Base-by-base conservation (phyloP, 345 rosid genomes). In the Xanthoceras sorbifolium region DNA sequence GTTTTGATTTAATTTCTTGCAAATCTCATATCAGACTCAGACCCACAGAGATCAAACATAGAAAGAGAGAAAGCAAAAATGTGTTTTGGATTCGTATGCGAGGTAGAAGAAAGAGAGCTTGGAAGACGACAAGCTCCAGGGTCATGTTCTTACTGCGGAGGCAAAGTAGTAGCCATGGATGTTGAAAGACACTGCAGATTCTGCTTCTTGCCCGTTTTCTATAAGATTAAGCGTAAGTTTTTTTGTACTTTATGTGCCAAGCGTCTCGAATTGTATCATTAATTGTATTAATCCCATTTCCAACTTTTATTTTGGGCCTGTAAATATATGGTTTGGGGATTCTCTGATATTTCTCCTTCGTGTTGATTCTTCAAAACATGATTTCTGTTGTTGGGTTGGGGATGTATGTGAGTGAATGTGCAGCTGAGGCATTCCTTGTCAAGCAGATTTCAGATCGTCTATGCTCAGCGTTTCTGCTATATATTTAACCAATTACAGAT, bases 111-210 rank as follows among this genome's bases (percentile, higher is more conserved):
- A 77, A 84, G 76, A 44, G 98, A 92, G 79, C 78, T 93, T 20
- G 92, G 88, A 12, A 82, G 97, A 42, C 97, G 88, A 64, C 79
- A 85, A 55, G 98, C 98, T 25, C 87, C 90, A 0, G 97, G 98
- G 1, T 78, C 84, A 14, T 93, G 98, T 78, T 95, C 98, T 0
- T 85, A 87, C 84, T 94, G 98, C 60, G 90, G 93, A 0, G 97
- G 98, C 17, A 86, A 83, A 84, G 89, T 94, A 40, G 80, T 85
- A 76, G 93, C 95, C 76, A 72, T 88, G 57, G 98, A 90, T 59
- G 83, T 89, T 0, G 93, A 94, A 82, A 90, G 83, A 6, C 89
- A 85, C 52, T 85, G 94, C 95, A 85, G 93, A 64, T 83, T 93
- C 83, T 95, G 97, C 81, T 93, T 89, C 88, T 77, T 94, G 75